Conservation (phyloP, 352 stramenopile species). For the Blastocystis sp. region DNA sequence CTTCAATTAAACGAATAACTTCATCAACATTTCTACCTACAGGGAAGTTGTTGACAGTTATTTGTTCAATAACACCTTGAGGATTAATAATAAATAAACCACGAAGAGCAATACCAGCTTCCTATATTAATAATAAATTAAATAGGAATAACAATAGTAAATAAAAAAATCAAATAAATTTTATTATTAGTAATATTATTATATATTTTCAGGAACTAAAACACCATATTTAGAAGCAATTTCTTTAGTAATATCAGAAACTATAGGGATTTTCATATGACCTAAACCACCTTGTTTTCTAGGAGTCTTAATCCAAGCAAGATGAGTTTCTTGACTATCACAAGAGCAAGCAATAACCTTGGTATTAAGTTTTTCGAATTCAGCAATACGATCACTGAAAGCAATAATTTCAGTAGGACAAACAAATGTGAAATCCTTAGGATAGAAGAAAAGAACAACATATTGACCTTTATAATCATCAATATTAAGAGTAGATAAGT, state of each 20-base stretch:
- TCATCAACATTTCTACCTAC: slow-evolving; percentile 68
- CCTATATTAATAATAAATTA: neutral
- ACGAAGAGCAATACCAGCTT: slow-evolving; percentile 54
- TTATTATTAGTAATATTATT: neutral
- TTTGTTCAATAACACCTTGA: slow-evolving; percentile 57
- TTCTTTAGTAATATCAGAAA: slow-evolving; percentile 66
- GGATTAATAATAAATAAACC: slow-evolving; percentile 70
- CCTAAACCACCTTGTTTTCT: slow-evolving; percentile 65
- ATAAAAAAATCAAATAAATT: slow-evolving; percentile 7
- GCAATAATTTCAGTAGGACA: slow-evolving; percentile 68
- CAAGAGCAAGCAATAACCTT: slow-evolving; percentile 56
- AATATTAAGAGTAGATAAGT: slow-evolving; percentile 60
- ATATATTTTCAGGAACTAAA: slow-evolving; percentile 49
- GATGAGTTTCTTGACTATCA: slow-evolving; percentile 64
- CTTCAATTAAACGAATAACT: slow-evolving; percentile 63
- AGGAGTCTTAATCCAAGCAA: slow-evolving; percentile 65
- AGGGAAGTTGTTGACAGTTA: slow-evolving; percentile 64
- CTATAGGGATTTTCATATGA: slow-evolving; percentile 65
- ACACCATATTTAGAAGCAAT: slow-evolving; percentile 60
- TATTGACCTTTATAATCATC: slow-evolving; percentile 63
- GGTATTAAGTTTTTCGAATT: slow-evolving; percentile 58
- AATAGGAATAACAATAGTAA: neutral
- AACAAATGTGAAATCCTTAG: slow-evolving; percentile 69
- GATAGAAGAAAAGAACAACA: slow-evolving; percentile 71
- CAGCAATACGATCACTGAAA: slow-evolving; percentile 57